Evolutionary conservation across 495 filamentous ascomycete species (phyloP).

Genomic region (Cercophora sp.): DNA sequence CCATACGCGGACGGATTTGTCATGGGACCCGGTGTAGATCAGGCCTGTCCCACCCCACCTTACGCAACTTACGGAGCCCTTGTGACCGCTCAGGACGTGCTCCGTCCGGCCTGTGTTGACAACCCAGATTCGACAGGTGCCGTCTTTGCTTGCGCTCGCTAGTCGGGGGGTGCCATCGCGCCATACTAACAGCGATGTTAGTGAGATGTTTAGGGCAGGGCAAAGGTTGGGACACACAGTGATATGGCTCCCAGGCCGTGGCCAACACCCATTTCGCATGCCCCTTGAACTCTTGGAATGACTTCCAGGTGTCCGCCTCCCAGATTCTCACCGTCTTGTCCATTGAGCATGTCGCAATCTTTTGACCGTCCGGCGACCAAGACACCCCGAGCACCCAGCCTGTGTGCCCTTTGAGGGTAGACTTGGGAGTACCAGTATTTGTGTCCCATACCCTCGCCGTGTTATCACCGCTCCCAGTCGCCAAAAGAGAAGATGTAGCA

Average conservation of each 20-base stretch:
- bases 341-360: conserved; percentile 89
- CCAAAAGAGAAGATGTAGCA: conserved; percentile 70
- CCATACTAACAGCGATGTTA: too few species aligned
- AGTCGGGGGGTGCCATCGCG: conserved; percentile 68
- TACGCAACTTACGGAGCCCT: conserved; percentile 81
- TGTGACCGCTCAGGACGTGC: conserved; percentile 80
- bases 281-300: conserved; percentile 75
- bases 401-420: conserved; percentile 88
- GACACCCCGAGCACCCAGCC: conserved; percentile 86
- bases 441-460: conserved; percentile 96
- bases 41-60: conserved; percentile 88
- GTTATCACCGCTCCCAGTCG: conserved; percentile 84
- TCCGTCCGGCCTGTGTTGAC: conserved; percentile 73
- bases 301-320: conserved; percentile 78
- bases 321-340: conserved; percentile 89
- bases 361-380: conserved; percentile 78
- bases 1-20: conserved; percentile 93
- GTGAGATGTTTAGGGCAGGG: too few species aligned
- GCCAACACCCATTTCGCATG: conserved; percentile 89
- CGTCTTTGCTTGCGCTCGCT: conserved; percentile 86
- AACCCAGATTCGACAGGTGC: conserved; percentile 86
- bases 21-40: conserved; percentile 66
- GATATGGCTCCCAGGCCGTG: conserved; percentile 92
- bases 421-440: conserved; percentile 84
- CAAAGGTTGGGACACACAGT: conserved; percentile 33